Conservation (phyloP, 768 basidiomycete species). For the Astraeus odoratus region DNA sequence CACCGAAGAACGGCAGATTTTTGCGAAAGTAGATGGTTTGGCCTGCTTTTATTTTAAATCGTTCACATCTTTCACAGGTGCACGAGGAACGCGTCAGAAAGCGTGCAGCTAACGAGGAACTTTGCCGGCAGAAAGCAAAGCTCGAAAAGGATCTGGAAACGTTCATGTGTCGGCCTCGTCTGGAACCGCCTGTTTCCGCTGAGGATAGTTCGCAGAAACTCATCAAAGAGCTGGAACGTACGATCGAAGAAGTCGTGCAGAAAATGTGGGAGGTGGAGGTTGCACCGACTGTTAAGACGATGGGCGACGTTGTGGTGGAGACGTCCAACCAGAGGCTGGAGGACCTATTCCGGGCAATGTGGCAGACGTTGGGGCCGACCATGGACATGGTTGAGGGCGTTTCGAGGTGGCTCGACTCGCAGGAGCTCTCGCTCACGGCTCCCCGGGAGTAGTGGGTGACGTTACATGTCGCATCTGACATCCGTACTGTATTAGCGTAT, state of each 20-base stretch:
- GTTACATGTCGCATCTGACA: too few relatives aligned
- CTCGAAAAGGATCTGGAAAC: conserved; percentile 14
- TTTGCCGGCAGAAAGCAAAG: conserved; percentile 10
- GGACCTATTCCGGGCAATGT: conserved; percentile 16
- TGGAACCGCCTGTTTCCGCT: neutral
- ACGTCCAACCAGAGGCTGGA: conserved; percentile 16
- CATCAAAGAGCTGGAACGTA: conserved; percentile 15
- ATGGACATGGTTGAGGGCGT: conserved; percentile 26
- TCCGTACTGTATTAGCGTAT: neutral
- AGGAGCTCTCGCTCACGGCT: conserved; percentile 18
- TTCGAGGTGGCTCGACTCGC: conserved; percentile 25
- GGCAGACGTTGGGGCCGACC: conserved; percentile 24
- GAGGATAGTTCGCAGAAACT: conserved; percentile 7
- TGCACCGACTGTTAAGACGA: conserved; percentile 11
- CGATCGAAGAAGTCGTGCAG: conserved; percentile 13
- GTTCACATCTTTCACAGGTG: conserved; percentile 9
- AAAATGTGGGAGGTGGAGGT: conserved; percentile 20
- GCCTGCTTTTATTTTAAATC: neutral
- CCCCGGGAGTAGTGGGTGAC: conserved; percentile 3
- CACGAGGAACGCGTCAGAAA: conserved; percentile 13
- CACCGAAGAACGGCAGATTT: conserved; percentile 8
- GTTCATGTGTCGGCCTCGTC: conserved; percentile 2
- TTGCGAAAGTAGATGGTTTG: conserved; percentile 13
- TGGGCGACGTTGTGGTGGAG: conserved; percentile 7
- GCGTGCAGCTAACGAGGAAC: conserved; percentile 9